Percentiles rank a stretch among this genome's conserved stretches.
Evolutionary conservation across 2,329 filamentous ascomycete species (phyloP).

Genomic region (Mariannaea sp.): DNA sequence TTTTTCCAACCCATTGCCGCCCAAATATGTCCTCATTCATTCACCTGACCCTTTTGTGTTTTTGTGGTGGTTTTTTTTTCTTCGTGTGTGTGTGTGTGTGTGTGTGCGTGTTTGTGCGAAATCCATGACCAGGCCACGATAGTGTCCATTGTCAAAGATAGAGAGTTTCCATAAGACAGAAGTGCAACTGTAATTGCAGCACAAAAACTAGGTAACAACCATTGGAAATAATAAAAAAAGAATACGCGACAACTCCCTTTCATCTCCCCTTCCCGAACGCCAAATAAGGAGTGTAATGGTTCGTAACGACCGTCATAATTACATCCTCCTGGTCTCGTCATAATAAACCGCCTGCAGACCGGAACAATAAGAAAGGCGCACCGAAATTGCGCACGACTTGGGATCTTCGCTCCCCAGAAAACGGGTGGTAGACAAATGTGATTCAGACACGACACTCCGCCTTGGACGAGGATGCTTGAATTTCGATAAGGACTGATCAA

Average conservation of each 20-base stretch:
- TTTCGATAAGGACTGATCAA: constrained; percentile 22
- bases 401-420: not conserved
- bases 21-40: constrained; percentile 15
- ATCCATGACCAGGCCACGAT: not conserved
- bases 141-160: too few relatives aligned
- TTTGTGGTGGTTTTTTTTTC: constrained; percentile 6
- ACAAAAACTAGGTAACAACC: constrained; percentile 19
- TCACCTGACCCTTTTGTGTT: constrained; percentile 10
- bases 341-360: constrained; percentile 32
- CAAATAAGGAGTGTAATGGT: constrained; percentile 46
- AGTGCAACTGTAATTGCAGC: constrained; percentile 5
- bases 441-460: not conserved
- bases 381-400: constrained; percentile 23
- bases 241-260: constrained; percentile 38
- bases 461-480: constrained; percentile 17
- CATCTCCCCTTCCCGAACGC: constrained; percentile 40
- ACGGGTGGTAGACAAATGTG: not conserved
- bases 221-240: constrained; percentile 20
- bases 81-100: constrained; percentile 8
- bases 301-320: constrained; percentile 45
- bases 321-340: constrained; percentile 43
- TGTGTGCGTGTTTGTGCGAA: constrained; percentile 10
- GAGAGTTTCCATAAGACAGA: constrained; percentile 1
- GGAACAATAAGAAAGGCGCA: constrained; percentile 25
- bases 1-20: constrained; percentile 32